Conservation (phyloP, 345 rosid genomes). For the Populus tremula region DNA sequence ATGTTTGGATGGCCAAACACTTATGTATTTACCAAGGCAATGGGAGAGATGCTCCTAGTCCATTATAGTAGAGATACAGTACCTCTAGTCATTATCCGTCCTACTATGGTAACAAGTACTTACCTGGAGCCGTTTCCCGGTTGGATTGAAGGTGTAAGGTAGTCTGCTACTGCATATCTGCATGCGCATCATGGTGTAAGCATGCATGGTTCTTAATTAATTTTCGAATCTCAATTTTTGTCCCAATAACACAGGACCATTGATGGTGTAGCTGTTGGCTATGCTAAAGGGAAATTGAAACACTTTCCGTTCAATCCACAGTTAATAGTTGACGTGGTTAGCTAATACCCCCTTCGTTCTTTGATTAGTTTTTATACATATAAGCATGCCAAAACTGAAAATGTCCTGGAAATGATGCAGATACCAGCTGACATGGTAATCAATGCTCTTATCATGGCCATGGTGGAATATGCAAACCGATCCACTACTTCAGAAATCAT, state of each 20-base stretch:
- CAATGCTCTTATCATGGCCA: conserved; percentile 56
- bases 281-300: conserved; percentile 16
- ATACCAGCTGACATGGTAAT: conserved; percentile 92
- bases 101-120: conserved; percentile 17
- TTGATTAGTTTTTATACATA: neutral
- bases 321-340: conserved; percentile 10
- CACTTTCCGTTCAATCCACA: neutral
- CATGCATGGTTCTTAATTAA: no score
- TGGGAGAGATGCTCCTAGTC: conserved; percentile 21
- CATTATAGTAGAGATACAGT: neutral
- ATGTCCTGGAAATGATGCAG: conserved; percentile 20
- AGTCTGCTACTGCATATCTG: no score
- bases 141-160: conserved; percentile 21
- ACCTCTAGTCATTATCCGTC: conserved; percentile 15
- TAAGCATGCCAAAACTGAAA: no score
- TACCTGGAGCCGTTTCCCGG: conserved; percentile 19
- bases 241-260: conserved; percentile 6
- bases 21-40: conserved; percentile 22
- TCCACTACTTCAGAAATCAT: neutral
- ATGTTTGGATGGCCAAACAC: conserved; percentile 27
- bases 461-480: conserved; percentile 18
- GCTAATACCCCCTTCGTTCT: neutral
- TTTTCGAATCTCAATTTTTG: no score
- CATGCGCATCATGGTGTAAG: no score
- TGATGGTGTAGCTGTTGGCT: conserved; percentile 4